Conservation (phyloP, 2,329 filamentous ascomycete genomes). For the Cladosporium sp. region DNA sequence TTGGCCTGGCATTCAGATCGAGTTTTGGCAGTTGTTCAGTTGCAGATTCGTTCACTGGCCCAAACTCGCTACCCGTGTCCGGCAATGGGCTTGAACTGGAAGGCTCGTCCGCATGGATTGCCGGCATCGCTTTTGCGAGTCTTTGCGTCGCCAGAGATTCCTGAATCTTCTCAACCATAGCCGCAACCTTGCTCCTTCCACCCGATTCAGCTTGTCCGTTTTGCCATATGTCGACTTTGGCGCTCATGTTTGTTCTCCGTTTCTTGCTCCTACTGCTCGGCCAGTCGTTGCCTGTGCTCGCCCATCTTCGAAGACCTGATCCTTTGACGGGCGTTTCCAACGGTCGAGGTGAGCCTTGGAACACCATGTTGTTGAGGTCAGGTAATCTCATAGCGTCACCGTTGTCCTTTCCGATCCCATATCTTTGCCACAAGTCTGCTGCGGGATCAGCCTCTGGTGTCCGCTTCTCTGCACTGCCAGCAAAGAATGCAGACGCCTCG, state of each 20-base stretch:
- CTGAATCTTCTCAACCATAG: slow-evolving; percentile 42
- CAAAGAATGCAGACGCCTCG: slow-evolving; percentile 29
- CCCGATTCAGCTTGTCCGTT: slow-evolving; percentile 29
- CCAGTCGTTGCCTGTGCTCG: slow-evolving; percentile 48
- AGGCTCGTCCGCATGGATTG: slow-evolving; percentile 28
- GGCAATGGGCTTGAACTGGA: slow-evolving; percentile 47
- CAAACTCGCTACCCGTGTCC: slow-evolving; percentile 23
- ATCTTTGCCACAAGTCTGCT: slow-evolving; percentile 44
- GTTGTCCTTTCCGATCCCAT: slow-evolving; percentile 34
- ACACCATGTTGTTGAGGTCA: slow-evolving; percentile 41
- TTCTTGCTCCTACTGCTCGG: slow-evolving; percentile 39
- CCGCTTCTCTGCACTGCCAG: slow-evolving; percentile 24
- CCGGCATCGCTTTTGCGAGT: slow-evolving; percentile 17
- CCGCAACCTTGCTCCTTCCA: slow-evolving; percentile 30
- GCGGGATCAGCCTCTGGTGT: slow-evolving; percentile 46
- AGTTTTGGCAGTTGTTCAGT: background rate
- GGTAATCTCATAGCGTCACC: slow-evolving; percentile 37
- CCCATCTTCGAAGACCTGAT: slow-evolving; percentile 46
- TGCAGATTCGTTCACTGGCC: background rate
- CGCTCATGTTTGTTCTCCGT: slow-evolving; percentile 32
- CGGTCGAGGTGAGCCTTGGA: slow-evolving; percentile 44
- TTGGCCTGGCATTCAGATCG: background rate
- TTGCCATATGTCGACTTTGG: slow-evolving; percentile 33
- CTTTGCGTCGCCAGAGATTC: slow-evolving; percentile 38
- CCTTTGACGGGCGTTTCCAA: slow-evolving; percentile 41